phyloP scores from a whole-genome alignment of 257 asterid genomes.

The Gentiana dahurica region DNA sequence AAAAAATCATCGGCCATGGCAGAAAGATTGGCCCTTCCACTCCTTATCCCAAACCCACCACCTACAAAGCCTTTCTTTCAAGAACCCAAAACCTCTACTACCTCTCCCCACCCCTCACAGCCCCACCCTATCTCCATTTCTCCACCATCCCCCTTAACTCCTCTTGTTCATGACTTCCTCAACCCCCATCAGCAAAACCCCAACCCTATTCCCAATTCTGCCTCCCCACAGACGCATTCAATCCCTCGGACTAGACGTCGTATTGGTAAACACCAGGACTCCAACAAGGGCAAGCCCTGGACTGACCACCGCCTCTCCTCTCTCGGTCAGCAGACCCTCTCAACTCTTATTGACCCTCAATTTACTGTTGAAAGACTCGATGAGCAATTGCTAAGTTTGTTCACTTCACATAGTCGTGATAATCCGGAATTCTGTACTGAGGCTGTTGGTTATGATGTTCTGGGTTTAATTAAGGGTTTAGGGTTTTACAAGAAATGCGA shows the following conservation, averaged over 20 bases:
- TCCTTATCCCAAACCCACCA: slow-evolving; percentile 74
- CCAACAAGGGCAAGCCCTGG: slow-evolving; percentile 82
- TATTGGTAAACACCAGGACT: slow-evolving; percentile 55
- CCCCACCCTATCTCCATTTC: not conserved
- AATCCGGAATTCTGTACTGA: slow-evolving; percentile 23
- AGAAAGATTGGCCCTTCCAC: slow-evolving; percentile 76
- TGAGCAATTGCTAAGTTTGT: slow-evolving; percentile 27
- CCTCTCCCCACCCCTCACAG: slow-evolving; percentile 23
- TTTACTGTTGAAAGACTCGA: slow-evolving; percentile 32
- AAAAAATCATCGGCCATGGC: slow-evolving; percentile 36
- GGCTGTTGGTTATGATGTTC: slow-evolving; percentile 28
- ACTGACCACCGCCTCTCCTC: slow-evolving; percentile 53
- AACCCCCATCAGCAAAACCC: slow-evolving; percentile 20
- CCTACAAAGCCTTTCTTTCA: slow-evolving; percentile 65
- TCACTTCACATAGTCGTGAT: slow-evolving; percentile 10
- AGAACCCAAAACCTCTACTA: not conserved
- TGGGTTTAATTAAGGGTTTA: slow-evolving; percentile 65
- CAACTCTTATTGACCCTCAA: slow-evolving; percentile 38
- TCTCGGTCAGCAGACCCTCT: slow-evolving; percentile 54
- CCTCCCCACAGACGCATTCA: slow-evolving; percentile 7
- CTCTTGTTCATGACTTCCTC: slow-evolving; percentile 41
- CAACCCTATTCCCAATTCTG: slow-evolving; percentile 23
- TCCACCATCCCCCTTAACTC: slow-evolving; percentile 25
- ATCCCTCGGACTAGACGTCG: slow-evolving; percentile 49
- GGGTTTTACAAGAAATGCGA: slow-evolving; percentile 51